A percentile compares a stretch with the other conserved stretches of the same genome.
Evolutionary conservation across 225 moss, liverwort and hornwort genomes (phyloP).

Genomic region (Rhytidiadelphus loreus): DNA sequence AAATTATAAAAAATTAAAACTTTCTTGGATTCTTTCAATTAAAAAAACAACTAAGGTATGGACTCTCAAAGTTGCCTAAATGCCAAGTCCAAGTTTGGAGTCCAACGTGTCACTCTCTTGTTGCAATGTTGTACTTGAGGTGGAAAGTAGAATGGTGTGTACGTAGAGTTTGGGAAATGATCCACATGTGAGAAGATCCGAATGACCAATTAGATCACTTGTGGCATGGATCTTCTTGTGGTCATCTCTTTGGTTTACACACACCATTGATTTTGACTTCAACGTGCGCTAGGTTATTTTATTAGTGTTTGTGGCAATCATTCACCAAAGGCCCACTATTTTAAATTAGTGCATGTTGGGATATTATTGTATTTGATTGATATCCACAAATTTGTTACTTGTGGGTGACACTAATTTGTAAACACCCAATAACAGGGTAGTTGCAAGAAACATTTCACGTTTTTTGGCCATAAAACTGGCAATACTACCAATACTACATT

Average conservation of each 20-base stretch:
- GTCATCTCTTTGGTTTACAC: neutral
- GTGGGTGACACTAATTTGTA: neutral
- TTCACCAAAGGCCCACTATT: neutral
- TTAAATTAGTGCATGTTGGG: neutral
- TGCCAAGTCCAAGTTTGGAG: neutral
- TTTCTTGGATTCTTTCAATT: neutral
- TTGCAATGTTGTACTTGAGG: no score
- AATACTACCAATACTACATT: no score
- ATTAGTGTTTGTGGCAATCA: neutral
- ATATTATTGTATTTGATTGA: neutral
- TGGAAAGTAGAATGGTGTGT: neutral
- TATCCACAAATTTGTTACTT: neutral
- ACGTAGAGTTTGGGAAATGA: neutral
- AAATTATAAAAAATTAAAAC: no score
- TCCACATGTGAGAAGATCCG: neutral
- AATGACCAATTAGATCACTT: neutral
- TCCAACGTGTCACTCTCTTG: neutral
- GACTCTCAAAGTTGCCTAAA: neutral
- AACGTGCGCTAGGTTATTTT: neutral
- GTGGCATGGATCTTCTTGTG: accelerated
- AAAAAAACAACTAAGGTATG: no score
- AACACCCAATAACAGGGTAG: no score
- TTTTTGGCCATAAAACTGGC: no score
- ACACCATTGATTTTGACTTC: no score
- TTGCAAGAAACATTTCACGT: no score